Evolutionary conservation across 2,329 filamentous ascomycete species (phyloP), one percentile per base, ranked within the genome.

Genomic region (Fusarium keratoplasticum): DNA sequence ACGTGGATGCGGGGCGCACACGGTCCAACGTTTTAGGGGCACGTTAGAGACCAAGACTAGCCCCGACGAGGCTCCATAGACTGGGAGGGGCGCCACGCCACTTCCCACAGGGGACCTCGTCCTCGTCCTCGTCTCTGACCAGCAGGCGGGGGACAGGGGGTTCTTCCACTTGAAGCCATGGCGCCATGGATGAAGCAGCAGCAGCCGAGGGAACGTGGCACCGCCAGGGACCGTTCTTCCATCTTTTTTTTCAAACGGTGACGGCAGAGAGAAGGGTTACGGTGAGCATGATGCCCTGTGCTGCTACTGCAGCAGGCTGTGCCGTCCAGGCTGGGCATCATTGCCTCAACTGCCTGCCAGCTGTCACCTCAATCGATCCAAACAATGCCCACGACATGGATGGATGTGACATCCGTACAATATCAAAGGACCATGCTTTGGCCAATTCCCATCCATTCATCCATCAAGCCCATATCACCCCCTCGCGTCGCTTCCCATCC

Each of bases 201-300:
- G 68, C 54, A 59, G 57, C 67, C 44, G 62, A 60, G 59, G 47
- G 67, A 77, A 78, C 76, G 75, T 77, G 75, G 75, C 75, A 77
- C 71, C 68, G 66, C 66, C 67, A 75, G 71, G 64, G 69, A 66
- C 66, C 64, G 62, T 59, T 52, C 58, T 31, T 52, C 27, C 47
- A 31, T 27, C 25, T 25, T 31, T 20, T 6, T 16, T 16, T 13
- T n/a, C 47, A 52, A 52, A 52, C 47, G 47, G 47, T 52, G 47
- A 52, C 47, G 47, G 47, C 14, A 18, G 22, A 7, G 40, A 27
- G 8, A 50, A 27, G 22, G 38, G 25, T 50, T 50, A 50, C 44
- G 44, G 44, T 50, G 44, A 50, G 44, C 25, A 29, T 25, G 18
- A 40, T 44, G 20, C 40, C 40, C 40, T 44, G 42, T 16, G 42